Base-by-base conservation (phyloP, 1,139 yeast species). In the Debaryomyces psychrophilus region DNA sequence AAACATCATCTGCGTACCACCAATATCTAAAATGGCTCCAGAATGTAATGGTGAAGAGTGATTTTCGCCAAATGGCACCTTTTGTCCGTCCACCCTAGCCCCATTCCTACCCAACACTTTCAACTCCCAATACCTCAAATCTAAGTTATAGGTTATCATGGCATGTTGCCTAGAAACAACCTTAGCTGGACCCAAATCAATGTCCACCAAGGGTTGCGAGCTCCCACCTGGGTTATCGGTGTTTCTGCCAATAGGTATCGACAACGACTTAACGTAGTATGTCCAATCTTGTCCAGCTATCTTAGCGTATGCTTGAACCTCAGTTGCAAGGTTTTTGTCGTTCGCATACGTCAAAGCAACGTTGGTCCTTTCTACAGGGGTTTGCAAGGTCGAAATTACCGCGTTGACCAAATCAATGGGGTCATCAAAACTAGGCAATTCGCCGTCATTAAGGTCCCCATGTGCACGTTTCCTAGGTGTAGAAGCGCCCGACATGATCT, bases 1-100 rank as follows among this genome's bases (percentile, higher is more conserved):
- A 64, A 93, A 93, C 96, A 93, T 93, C 99, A 93, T 93, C 68
- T 93, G 99, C 11, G 96, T 92, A 2, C 97, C 98, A 8, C 98
- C 98, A 42, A 93, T 84, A 61, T 93, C 99, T 50, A 93, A 70
- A 15, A 93, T 83, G 41, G 95, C 90, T 8, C 98, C 99, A 2
- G 95, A 86, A 45, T 81, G 79, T 50, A 93, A 76, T 9, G 83
- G 77, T 15, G 85, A 77, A 5, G 82, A 73, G 5, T 70, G 64
- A 7, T 74, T 60, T 11, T 68, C 60, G 46, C 82, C 85, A 50
- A 71, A 78, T 55, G 70, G 71, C 14, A 77, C 79, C 67, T 84
- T 84, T 53, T 67, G 75, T 50, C 81, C 87, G 65, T 93, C 97
- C 36, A 93, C 83, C 58, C 90, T 86, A 28, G 96, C 90, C 28